Base-by-base conservation (phyloP, 2,329 filamentous ascomycete species). In the Cercospora zeina region DNA sequence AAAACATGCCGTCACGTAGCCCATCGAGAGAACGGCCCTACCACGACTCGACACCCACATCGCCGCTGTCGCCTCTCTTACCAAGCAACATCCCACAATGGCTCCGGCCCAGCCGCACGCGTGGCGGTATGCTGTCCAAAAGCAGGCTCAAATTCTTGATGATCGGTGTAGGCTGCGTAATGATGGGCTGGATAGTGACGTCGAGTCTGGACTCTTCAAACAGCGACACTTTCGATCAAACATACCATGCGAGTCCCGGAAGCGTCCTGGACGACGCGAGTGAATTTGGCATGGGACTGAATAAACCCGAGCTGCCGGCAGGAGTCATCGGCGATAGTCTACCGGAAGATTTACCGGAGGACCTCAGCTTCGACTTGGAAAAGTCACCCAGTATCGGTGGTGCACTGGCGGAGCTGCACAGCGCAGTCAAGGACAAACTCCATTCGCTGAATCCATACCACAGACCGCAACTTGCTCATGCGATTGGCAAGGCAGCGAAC, bases 351-450 rank as follows among this genome's bases (percentile, higher is more conserved):
- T 61, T 65, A 11, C 47, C 47, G 14, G 42, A 37, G 9, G 42
- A 49, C 5, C 16, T 51, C 11, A 47, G 39, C n/a, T 33, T 54
- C 4, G 39, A 37, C 14, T 55, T 57, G 14, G 53, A 54, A 21
- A 65, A 67, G 39, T 61, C 64, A 27, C 72, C 71, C 1, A 69
- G 70, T 1, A 69, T 74, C n/a, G 69, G 67, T n/a, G 71, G 71
- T 16, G 73, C 73, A 1, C 59, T 75, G 51, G 62, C 69, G 6
- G 73, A 74, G 31, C 62, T 75, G 10, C 72, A 74, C 58, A 62
- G 71, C 39, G 73, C 73, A 9, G 69, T 75, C 9, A 71, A 67
- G 31, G 69, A 71, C 49, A 74, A 72, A 56, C 30, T 75, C 10
- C 66, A 71, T 33, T 69, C 69, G 3, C 73, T 70, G 71, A 74